Base-by-base conservation (phyloP, 495 filamentous ascomycete genomes). In the Choiromyces venosus region DNA sequence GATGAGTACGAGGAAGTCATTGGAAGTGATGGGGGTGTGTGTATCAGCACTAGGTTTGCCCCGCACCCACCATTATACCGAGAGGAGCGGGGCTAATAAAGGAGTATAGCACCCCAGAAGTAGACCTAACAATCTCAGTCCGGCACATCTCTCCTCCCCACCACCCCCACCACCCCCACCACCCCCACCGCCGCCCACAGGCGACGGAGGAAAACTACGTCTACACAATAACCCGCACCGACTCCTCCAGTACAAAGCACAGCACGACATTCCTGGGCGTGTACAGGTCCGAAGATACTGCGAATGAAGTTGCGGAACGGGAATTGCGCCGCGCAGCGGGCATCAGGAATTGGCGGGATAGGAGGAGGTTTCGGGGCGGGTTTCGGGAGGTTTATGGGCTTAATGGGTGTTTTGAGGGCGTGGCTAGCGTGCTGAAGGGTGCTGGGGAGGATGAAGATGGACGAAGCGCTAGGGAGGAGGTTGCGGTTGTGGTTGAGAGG, bases 311-410 rank as follows among this genome's bases (percentile, higher is more conserved):
- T 25, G 77, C 77, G 12, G 76, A 79, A 46, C 67, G 69, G 37
- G 77, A 79, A 65, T 40, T 79, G 65, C 72, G 77, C 29, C 69
- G 78, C 38, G 77, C 77, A 25, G 77, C 77, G 25, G 77, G 77
- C 0, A 79, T 79, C 46, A 75, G 61, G 33, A 79, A 67, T 36
- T 79, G 77, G 77, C 69, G 77, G 46, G 77, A 79, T 65, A 68
- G 77, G 37, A 76, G 77, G 46, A 79, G 52, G 66, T 75, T 79
- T 16, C 79, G 75, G 64, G 77, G 76, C 6, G 70, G 71, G 2
- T 79, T 79, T 66, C 79, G 76, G 25, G 77, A 79, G 61, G 73
- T 65, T 16, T 79, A 79, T 39, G 77, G 79, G 65, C 19, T 79
- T 36, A 70, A 79, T 35, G 76, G 70, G 0, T 66, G 78, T 44